Evolutionary conservation across 192 early-diverging fungal species (phyloP).

Genomic region (Backusella psychrophila): DNA sequence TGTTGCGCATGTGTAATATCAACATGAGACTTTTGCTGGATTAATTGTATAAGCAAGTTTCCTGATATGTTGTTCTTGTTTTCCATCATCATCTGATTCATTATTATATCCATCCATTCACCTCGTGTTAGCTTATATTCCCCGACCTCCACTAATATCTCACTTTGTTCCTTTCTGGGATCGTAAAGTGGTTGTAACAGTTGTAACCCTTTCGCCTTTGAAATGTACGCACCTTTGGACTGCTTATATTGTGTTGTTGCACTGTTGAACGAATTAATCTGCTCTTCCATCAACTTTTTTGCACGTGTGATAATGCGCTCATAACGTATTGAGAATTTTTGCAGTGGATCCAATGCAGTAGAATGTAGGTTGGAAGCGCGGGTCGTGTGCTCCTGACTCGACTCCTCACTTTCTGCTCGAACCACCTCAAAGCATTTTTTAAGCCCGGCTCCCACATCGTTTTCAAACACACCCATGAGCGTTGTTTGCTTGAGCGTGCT

Average conservation of each 20-base stretch:
- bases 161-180: not conserved
- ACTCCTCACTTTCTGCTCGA: constrained; percentile 43
- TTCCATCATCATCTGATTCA: not conserved
- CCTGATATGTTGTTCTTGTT: not conserved
- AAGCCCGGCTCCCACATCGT: constrained; percentile 45
- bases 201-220: not conserved
- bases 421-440: constrained; percentile 48
- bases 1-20: not conserved
- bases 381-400: constrained; percentile 40
- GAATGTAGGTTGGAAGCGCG: constrained; percentile 42
- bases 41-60: not conserved
- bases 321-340: constrained; percentile 8
- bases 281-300: constrained; percentile 7
- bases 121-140: not conserved
- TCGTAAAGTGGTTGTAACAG: not conserved
- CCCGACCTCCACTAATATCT: not conserved
- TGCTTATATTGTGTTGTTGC: not conserved
- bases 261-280: constrained; percentile 9
- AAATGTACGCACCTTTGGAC: not conserved
- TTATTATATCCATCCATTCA: not conserved
- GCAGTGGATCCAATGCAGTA: constrained; percentile 23
- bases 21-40: not conserved
- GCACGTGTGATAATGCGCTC: constrained; percentile 14
- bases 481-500: constrained; percentile 16
- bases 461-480: constrained; percentile 31